These are phyloP conservation scores for Paraconiothyrium brasiliense DNA, from an alignment of 2,329 filamentous ascomycete species.

Conservation along the genomic window DNA sequence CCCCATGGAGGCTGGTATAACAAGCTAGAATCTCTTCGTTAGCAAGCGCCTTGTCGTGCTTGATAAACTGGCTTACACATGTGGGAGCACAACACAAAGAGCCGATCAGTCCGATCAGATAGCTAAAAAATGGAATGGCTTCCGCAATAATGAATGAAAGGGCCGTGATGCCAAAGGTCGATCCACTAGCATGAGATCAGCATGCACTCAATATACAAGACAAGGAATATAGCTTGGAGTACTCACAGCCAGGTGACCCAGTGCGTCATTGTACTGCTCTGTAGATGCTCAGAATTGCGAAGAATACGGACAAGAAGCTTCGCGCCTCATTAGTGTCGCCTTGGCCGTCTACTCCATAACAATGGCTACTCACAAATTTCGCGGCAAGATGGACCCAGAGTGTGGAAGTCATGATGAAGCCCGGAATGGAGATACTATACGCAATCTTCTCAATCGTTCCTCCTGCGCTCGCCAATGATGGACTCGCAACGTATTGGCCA, in stretches of 20 bases:
- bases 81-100: conserved; percentile 11
- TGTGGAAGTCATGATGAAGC: conserved; percentile 10
- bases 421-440: conserved; percentile 8
- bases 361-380: conserved; percentile 4
- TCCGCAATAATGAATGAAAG: conserved; percentile 14
- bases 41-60: not conserved
- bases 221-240: no score
- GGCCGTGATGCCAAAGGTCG: conserved; percentile 1
- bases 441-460: conserved; percentile 11
- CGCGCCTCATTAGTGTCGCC: not conserved
- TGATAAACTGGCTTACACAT: not conserved
- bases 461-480: conserved; percentile 11
- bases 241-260: conserved; percentile 12
- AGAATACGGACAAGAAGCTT: conserved; percentile 9
- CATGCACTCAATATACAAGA: no score
- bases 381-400: conserved; percentile 12
- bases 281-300: conserved; percentile 13
- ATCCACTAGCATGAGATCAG: not conserved
- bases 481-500: conserved; percentile 7
- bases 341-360: not conserved
- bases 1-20: conserved; percentile 6
- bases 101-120: conserved; percentile 11
- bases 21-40: not conserved
- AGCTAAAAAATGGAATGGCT: conserved; percentile 15
- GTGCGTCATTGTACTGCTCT: conserved; percentile 10